Percentiles rank a stretch among this genome's conserved stretches.
phyloP scores from a whole-genome alignment of 2,329 filamentous ascomycete species.

The Fusarium sp. region DNA sequence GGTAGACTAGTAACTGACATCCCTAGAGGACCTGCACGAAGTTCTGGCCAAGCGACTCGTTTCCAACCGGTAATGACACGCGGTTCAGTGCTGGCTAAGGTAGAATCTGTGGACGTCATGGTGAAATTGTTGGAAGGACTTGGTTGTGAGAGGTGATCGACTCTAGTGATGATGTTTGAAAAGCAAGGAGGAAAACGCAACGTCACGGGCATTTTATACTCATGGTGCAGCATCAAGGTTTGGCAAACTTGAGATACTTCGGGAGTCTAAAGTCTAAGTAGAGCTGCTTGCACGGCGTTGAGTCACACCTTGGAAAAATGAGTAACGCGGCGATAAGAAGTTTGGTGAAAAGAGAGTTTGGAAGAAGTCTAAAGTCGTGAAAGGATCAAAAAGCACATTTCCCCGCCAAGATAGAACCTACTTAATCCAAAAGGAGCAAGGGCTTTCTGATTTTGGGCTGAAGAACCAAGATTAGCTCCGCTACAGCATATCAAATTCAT shows the following conservation, averaged over 20 bases:
- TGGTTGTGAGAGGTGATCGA: fast-evolving
- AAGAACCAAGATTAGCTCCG: fast-evolving
- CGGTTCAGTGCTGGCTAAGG: fast-evolving
- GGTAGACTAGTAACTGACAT: fast-evolving
- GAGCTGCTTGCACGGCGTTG: neutral
- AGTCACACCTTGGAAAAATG: neutral
- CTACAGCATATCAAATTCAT: neutral
- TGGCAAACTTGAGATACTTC: no score
- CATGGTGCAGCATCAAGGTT: neutral
- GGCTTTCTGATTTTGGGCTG: fast-evolving
- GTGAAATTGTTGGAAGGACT: fast-evolving
- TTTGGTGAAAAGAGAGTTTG: neutral
- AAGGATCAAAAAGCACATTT: neutral
- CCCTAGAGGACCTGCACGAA: fast-evolving
- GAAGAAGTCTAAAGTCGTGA: fast-evolving
- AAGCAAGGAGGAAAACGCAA: fast-evolving
- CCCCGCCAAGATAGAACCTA: fast-evolving
- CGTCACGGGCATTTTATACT: neutral
- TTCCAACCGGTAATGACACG: neutral
- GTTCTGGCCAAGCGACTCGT: neutral
- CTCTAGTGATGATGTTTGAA: fast-evolving
- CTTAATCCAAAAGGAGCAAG: neutral
- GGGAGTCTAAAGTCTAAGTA: fast-evolving
- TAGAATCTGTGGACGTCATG: fast-evolving
- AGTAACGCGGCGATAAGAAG: neutral